A percentile compares a stretch with the other conserved stretches of the same genome.
phyloP scores from a whole-genome alignment of 2,329 filamentous ascomycete species.

The Penicillium sp. region DNA sequence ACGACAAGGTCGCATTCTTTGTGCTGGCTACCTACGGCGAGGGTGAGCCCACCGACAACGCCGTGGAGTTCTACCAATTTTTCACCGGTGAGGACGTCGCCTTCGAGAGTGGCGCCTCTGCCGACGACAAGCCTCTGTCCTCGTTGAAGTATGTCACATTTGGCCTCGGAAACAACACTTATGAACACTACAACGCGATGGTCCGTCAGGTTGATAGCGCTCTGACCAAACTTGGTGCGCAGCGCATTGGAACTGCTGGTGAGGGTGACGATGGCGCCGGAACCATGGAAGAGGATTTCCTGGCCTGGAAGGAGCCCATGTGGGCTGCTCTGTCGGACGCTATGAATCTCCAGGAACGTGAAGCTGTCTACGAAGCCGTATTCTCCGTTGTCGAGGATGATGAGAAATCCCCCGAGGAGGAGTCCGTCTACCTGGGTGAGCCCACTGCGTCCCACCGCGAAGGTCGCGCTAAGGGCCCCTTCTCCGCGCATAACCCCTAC shows the following conservation, averaged over 20 bases:
- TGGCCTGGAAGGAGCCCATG: constrained; percentile 99
- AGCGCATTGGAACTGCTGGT: constrained; percentile 80
- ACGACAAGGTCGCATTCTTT: constrained; percentile 91
- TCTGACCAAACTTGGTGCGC: constrained; percentile 76
- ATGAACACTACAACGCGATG: constrained; percentile 99
- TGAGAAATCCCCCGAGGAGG: constrained; percentile 68
- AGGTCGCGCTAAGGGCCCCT: constrained; percentile 78
- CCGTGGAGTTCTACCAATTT: constrained; percentile 98
- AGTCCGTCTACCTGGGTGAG: constrained; percentile 89
- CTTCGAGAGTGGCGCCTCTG: constrained; percentile 68
- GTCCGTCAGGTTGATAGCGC: constrained; percentile 85
- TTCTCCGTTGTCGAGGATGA: constrained; percentile 79
- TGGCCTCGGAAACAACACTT: constrained; percentile 97
- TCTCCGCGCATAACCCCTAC: constrained; percentile 94
- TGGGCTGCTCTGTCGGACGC: constrained; percentile 80
- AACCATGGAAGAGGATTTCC: constrained; percentile 99
- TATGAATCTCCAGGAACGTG: constrained; percentile 89
- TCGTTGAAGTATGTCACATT: constrained; percentile 94
- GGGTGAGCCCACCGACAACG: constrained; percentile 97
- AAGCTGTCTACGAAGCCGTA: constrained; percentile 91
- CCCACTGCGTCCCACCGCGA: constrained; percentile 95
- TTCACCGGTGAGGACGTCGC: constrained; percentile 73
- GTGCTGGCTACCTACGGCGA: constrained; percentile 96
- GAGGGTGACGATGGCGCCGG: constrained; percentile 97
- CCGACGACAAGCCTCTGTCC: constrained; percentile 67